Conservation (phyloP, 169 alveolate genomes). For the Eimeria sp. region DNA sequence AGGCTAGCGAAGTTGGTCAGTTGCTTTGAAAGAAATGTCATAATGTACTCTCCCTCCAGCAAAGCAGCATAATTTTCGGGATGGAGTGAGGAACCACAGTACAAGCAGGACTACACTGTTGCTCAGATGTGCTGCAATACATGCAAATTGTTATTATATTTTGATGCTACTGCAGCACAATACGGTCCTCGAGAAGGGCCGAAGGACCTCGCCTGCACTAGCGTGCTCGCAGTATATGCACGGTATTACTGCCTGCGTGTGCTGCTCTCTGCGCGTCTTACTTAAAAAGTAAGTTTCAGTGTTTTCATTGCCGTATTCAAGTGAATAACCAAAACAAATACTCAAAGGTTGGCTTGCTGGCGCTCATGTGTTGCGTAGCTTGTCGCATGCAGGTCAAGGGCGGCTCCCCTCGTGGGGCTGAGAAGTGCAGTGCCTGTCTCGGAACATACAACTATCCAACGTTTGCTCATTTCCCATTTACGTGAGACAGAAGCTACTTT, state of each 20-base stretch:
- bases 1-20: no score
- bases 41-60: no score
- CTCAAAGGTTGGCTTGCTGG: not conserved
- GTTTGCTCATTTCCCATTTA: not conserved
- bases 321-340: not conserved
- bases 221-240: not conserved
- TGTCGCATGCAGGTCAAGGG: not conserved
- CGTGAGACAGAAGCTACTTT: not conserved
- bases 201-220: no score
- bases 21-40: no score
- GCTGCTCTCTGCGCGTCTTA: not conserved
- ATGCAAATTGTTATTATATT: no score
- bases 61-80: no score
- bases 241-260: not conserved
- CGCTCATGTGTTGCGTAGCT: not conserved
- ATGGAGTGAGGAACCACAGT: no score
- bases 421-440: not conserved
- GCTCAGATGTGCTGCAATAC: no score
- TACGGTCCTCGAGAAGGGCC: no score
- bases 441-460: no score
- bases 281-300: not conserved
- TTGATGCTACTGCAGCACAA: no score
- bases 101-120: no score
- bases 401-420: not conserved
- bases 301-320: not conserved